These are phyloP conservation scores for Tetrahymena borealis DNA, from an alignment of 73 alveolate species.

Conservation along the genomic window DNA sequence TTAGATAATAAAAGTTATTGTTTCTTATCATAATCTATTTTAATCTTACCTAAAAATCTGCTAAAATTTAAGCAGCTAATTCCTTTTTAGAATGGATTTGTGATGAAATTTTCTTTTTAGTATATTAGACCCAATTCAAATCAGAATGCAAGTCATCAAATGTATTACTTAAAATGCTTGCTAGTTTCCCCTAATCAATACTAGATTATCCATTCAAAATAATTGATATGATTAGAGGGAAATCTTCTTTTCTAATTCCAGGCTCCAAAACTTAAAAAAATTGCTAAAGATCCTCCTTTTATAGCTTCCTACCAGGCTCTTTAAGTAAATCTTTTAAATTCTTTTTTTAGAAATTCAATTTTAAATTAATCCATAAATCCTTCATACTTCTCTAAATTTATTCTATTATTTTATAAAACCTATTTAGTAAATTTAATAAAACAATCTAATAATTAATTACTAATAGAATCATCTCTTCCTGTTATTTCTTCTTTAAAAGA, in stretches of 20 bases:
- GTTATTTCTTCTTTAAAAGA: not conserved
- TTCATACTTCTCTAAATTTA: not conserved
- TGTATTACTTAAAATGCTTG: not conserved
- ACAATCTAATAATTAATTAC: not conserved
- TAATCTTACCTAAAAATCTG: not conserved
- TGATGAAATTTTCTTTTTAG: not conserved
- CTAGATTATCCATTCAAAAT: not conserved
- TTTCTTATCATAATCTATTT: not conserved
- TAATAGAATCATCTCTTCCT: not conserved
- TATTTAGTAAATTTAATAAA: not conserved
- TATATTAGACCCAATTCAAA: not conserved
- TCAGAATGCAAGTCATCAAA: not conserved
- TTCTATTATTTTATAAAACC: not conserved
- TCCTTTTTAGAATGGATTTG: not conserved
- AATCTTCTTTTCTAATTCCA: not conserved
- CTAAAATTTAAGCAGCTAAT: not conserved
- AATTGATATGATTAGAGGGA: not conserved
- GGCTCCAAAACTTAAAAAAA: not conserved
- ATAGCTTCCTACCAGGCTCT: not conserved
- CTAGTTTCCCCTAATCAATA: not conserved
- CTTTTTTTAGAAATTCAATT: not conserved
- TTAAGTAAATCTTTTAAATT: not conserved
- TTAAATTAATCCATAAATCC: not conserved
- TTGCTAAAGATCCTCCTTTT: not conserved
- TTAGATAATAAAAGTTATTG: not conserved